These are phyloP conservation scores for Onygenales sp. DNA, from an alignment of 2,329 filamentous ascomycete species.

Conservation along the genomic window DNA sequence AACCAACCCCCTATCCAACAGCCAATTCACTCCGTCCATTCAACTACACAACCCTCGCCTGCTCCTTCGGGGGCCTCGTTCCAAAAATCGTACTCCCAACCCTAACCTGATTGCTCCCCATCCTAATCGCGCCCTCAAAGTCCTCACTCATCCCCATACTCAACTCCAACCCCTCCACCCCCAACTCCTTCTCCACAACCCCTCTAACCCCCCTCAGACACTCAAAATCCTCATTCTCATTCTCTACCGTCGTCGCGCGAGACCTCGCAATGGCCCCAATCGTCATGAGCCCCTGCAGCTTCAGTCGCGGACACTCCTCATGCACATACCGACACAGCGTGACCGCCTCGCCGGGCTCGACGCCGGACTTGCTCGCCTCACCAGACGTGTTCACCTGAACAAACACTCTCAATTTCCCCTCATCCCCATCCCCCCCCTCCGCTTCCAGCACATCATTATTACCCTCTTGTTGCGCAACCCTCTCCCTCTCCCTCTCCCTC, in stretches of 20 bases:
- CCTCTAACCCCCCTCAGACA: constrained; percentile 60
- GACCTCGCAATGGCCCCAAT: constrained; percentile 90
- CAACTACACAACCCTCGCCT: constrained; percentile 54
- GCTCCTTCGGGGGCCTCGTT: constrained; percentile 64
- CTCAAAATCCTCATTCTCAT: constrained; percentile 86
- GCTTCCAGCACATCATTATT: neutral
- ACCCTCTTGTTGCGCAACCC: neutral
- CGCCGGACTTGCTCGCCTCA: constrained; percentile 76
- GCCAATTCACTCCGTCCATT: neutral
- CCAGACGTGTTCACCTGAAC: constrained; percentile 94
- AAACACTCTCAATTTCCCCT: constrained; percentile 56
- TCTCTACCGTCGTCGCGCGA: constrained; percentile 59
- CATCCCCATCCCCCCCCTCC: neutral
- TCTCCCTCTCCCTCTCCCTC: constrained; percentile 23
- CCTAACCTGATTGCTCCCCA: constrained; percentile 83
- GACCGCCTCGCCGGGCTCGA: constrained; percentile 55
- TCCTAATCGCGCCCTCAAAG: constrained; percentile 74
- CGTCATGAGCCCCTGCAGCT: constrained; percentile 83
- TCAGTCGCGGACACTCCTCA: constrained; percentile 61
- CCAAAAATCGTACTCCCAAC: constrained; percentile 95
- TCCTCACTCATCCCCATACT: constrained; percentile 99
- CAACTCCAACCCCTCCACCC: constrained; percentile 56
- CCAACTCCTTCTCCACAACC: constrained; percentile 55
- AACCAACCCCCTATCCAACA: neutral
- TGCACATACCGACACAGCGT: constrained; percentile 61